These are phyloP conservation scores for Emergomyces orientalis DNA, from an alignment of 2,329 filamentous ascomycete species.

Conservation along the genomic window DNA sequence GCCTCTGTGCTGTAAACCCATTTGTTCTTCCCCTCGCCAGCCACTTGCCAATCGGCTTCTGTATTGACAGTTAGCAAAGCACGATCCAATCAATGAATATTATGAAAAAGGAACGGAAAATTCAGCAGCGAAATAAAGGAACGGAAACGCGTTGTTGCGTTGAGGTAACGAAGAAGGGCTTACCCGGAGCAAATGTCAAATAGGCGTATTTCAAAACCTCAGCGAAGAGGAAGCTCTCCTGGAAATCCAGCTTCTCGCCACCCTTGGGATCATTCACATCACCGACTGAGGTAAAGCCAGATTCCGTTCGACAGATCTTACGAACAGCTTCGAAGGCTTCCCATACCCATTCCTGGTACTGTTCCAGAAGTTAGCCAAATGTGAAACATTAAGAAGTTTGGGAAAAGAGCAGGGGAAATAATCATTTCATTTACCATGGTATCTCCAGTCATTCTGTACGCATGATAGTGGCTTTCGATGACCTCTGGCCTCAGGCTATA, in stretches of 20 bases:
- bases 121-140: not conserved
- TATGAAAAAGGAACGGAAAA: not conserved
- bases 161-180: slow-evolving; percentile 11
- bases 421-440: slow-evolving; percentile 34
- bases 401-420: not conserved
- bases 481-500: slow-evolving; percentile 74
- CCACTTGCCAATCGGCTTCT: slow-evolving; percentile 53
- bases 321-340: slow-evolving; percentile 63
- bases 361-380: not conserved
- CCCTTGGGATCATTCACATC: slow-evolving; percentile 58
- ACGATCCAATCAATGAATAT: not conserved
- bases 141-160: not conserved
- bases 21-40: slow-evolving; percentile 41
- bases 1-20: slow-evolving; percentile 59
- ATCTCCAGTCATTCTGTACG: slow-evolving; percentile 69
- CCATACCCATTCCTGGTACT: slow-evolving; percentile 78
- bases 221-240: slow-evolving; percentile 83
- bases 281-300: slow-evolving; percentile 56
- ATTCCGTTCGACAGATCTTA: slow-evolving; percentile 51
- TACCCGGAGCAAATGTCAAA: slow-evolving; percentile 49
- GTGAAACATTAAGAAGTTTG: not conserved
- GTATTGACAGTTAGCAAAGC: slow-evolving; percentile 9
- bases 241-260: slow-evolving; percentile 56
- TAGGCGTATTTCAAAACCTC: slow-evolving; percentile 82
- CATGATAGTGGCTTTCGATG: slow-evolving; percentile 78